Base-by-base conservation (phyloP, 2,329 filamentous ascomycete species). In the Colletotrichum tamarilloi region DNA sequence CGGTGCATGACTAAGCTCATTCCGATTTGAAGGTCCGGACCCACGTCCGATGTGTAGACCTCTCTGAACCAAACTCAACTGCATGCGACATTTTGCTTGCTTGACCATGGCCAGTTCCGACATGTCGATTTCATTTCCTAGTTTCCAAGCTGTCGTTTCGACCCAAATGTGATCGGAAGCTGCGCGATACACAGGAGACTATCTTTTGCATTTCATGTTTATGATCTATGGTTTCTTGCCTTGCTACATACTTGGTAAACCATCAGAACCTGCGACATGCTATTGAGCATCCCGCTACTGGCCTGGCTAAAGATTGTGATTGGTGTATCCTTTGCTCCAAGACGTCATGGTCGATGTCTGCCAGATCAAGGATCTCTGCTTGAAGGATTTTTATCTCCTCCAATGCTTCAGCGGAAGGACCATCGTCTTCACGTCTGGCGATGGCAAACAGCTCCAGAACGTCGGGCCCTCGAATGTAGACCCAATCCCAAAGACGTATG, bases 1-100 rank as follows among this genome's bases (percentile, higher is more conserved):
- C 11, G 4, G 26, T 9, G 3, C n/a, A 38, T 73, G 67, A 73
- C 71, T 73, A 73, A 73, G 28, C 62, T 6, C 2, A 1, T 2
- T 6, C 7, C 12, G 6, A 9, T 3, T 22, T 19, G 4, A 22
- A 52, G 22, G 26, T 24, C n/a, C 12, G 32, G 12, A 16, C 24
- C 38, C 60, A 52, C 5, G 57, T 59, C 57, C 38, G 28, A 62
- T 12, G 19, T 19, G 3, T 14, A 16, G 2, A 11, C 35, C 56
- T 24, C 12, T 19, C 12, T 6, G 46, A 56, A 12, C 12, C 9
- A 16, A 19, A 7, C 2, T 30, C 22, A 22, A 53, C 35, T 16
- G 3, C 14, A 42, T 16, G 12, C 12, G 38, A 42, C 38, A 4
- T 42, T 42, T 19, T 9, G 4, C 7, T 46, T 46, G 42, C 7